Base-by-base conservation (phyloP, 345 rosid genomes). In the Brassica napus region DNA sequence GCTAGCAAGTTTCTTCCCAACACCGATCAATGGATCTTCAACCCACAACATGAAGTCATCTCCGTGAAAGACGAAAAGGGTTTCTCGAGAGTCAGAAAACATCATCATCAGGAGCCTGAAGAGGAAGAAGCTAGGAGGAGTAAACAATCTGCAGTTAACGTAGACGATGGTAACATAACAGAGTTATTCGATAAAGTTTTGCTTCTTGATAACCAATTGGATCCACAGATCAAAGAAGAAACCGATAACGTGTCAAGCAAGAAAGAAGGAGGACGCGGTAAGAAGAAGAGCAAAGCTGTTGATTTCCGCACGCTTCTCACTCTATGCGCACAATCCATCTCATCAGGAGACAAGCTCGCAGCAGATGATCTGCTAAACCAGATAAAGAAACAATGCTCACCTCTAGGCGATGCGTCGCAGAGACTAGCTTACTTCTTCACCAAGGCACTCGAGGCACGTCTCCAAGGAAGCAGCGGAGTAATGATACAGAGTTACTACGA, bases 1-100 rank as follows among this genome's bases (percentile, higher is more conserved):
- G 97, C 97, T 71, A 87, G 89, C 55, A 92, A 87, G 88, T 90
- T 94, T 71, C 91, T 94, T 82, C 97, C 94, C 14, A 79, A 80
- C 69, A 76, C 79, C 65, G 79, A 75, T 76, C 83, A 89, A 47
- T 80, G 90, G 66, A 63, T 80, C 30, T 76, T 83, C 7, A 81
- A 85, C 72, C 74, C 74, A 6, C 88, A 87, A 37, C 68, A 58
- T 64, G 81, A 73, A 32, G 64, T 75, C 73, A 67, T 73, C 68
- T 52, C 37, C 69, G 73, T 83, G 55, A 84, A 83, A 83, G 70
- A 75, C 12, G 76, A 71, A 67, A 83, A 69, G 58, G 72, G 77
- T 1, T 18, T 35, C 35, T 32, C 35, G 9, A 84, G 59, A 54
- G 59, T 54, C 14, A 84, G 84, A 78, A 94, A 88, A 86, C 82